phyloP scores from a whole-genome alignment of 1,284 basidiomycete species.

The Salmacisia buchloeana region DNA sequence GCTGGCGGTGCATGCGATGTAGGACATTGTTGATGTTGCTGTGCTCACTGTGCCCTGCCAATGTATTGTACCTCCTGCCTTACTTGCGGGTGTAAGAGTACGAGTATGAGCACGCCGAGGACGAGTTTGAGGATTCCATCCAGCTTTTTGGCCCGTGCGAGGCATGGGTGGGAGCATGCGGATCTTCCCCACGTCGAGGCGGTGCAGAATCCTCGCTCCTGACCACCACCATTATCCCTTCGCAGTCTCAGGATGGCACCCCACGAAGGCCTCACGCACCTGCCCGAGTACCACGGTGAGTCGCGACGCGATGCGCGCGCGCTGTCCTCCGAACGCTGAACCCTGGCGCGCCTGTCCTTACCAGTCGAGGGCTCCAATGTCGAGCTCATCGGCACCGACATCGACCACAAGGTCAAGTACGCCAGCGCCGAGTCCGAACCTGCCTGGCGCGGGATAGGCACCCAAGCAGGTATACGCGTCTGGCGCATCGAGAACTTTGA shows the following conservation, averaged over 20 bases:
- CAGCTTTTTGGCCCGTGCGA: no score
- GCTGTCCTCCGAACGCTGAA: background rate
- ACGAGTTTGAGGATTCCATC: no score
- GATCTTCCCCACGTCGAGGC: no score
- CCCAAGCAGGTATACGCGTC: slow-evolving; percentile 55
- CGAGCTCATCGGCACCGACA: slow-evolving; percentile 54
- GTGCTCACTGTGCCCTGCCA: no score
- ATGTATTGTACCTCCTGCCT: no score
- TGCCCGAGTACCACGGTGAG: slow-evolving; percentile 7
- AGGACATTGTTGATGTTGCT: no score
- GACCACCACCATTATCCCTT: no score
- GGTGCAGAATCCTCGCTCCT: no score
- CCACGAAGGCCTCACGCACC: slow-evolving; percentile 11
- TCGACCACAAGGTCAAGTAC: slow-evolving; percentile 60
- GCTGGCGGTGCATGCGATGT: background rate
- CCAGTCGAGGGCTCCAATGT: slow-evolving; percentile 60
- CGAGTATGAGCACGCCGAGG: no score
- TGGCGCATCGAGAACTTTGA: slow-evolving; percentile 63
- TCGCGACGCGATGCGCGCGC: background rate
- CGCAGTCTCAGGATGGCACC: no score
- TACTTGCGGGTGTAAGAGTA: no score
- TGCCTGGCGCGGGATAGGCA: slow-evolving; percentile 56
- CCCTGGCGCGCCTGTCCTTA: background rate
- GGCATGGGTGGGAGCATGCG: no score
- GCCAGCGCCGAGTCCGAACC: slow-evolving; percentile 58